phyloP scores from a whole-genome alignment of 78 protist species.

The Dictyostelium discoideum region DNA sequence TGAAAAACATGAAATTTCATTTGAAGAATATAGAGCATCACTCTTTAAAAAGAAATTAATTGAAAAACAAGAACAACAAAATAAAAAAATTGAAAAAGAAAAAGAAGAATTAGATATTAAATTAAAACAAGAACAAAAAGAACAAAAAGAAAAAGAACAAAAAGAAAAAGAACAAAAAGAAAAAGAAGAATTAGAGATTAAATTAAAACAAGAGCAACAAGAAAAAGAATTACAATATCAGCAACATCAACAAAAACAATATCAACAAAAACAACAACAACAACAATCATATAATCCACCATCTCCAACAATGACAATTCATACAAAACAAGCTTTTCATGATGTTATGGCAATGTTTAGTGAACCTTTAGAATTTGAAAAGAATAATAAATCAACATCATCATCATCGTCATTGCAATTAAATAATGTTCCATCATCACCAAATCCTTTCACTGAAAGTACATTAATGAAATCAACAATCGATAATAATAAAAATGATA shows the following conservation, averaged over 20 bases:
- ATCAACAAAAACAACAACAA: slow-evolving; percentile 13
- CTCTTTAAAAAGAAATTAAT: not conserved
- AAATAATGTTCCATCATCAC: not conserved
- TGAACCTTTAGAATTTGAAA: slow-evolving; percentile 54
- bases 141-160: not conserved
- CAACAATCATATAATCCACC: not conserved
- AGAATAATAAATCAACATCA: not conserved
- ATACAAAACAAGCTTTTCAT: slow-evolving; percentile 66
- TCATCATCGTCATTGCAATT: not conserved
- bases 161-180: not conserved
- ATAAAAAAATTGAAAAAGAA: not conserved
- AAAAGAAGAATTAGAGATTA: not conserved
- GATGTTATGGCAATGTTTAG: slow-evolving; percentile 77
- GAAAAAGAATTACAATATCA: slow-evolving; percentile 22
- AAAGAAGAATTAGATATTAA: not conserved
- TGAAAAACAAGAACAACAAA: not conserved
- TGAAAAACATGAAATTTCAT: slow-evolving; percentile 29
- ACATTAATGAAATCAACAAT: not conserved
- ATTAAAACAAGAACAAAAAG: not conserved
- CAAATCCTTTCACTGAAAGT: slow-evolving; percentile 5
- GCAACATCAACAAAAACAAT: slow-evolving; percentile 1
- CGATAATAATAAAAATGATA: not conserved
- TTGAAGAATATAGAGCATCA: slow-evolving; percentile 58
- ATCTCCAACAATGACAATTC: slow-evolving; percentile 78
- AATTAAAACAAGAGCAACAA: slow-evolving; percentile 15